These are phyloP conservation scores for Centaurea solstitialis DNA, from an alignment of 129 eudicot genomes.

Conservation along the genomic window DNA sequence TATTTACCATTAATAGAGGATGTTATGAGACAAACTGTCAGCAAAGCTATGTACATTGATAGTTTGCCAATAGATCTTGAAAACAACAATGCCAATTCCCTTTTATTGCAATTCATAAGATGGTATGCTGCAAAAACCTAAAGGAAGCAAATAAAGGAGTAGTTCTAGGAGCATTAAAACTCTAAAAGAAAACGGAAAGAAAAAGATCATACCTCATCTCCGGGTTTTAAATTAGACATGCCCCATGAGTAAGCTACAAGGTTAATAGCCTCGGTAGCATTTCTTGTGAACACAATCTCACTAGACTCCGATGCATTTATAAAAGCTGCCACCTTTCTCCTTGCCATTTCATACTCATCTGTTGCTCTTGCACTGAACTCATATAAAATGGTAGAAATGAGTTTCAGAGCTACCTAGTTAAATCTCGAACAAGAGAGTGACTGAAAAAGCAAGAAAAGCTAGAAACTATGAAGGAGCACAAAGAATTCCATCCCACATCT, in stretches of 20 bases:
- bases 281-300: slow-evolving; percentile 92
- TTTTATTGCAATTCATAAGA: not conserved
- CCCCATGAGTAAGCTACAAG: slow-evolving; percentile 99
- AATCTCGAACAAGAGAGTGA: not conserved
- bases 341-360: slow-evolving; percentile 89
- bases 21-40: not conserved
- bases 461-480: not conserved
- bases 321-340: slow-evolving; percentile 90
- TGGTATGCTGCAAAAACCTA: not conserved
- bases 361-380: slow-evolving; percentile 83
- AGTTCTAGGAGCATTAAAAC: not conserved
- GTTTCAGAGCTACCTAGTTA: not conserved
- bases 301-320: slow-evolving; percentile 76
- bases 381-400: slow-evolving; percentile 10
- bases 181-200: not conserved
- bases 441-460: not conserved
- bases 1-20: not conserved
- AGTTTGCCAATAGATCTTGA: not conserved
- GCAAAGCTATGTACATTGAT: not conserved
- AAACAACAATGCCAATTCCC: not conserved
- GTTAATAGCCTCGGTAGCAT: slow-evolving; percentile 97
- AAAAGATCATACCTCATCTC: slow-evolving; percentile 66
- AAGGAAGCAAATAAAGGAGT: not conserved
- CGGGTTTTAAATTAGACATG: slow-evolving; percentile 60
- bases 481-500: not conserved